These are phyloP conservation scores for Dactylellina drechsleri DNA, from an alignment of 2,329 filamentous ascomycete species.

Conservation along the genomic window DNA sequence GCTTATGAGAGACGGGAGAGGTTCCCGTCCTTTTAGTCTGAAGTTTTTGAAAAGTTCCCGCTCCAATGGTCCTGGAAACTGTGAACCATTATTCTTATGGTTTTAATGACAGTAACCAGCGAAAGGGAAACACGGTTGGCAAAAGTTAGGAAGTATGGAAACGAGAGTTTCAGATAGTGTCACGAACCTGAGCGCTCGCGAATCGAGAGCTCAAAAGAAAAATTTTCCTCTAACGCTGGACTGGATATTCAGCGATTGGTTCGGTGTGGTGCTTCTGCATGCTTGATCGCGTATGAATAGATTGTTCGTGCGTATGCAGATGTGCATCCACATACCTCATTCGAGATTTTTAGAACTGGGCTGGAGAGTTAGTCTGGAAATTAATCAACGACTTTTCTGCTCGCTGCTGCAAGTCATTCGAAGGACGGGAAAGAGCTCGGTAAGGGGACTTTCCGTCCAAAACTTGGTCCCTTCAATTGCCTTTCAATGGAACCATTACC, in stretches of 20 bases:
- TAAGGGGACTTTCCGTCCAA: not conserved
- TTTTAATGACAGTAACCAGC: no score
- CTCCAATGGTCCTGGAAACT: conserved; percentile 13
- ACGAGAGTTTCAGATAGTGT: conserved; percentile 42
- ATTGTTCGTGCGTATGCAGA: conserved; percentile 19
- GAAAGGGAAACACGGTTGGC: conserved; percentile 13
- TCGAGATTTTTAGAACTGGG: not conserved
- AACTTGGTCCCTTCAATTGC: no score
- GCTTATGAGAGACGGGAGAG: conserved; percentile 35
- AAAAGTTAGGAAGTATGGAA: conserved; percentile 29
- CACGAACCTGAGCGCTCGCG: conserved; percentile 24
- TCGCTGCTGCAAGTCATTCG: conserved; percentile 18
- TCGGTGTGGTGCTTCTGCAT: conserved; percentile 31
- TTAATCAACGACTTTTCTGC: not conserved
- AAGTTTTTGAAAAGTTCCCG: conserved; percentile 15
- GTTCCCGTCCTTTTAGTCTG: conserved; percentile 36
- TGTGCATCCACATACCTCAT: conserved; percentile 1
- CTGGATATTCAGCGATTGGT: conserved; percentile 36
- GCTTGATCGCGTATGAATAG: conserved; percentile 37
- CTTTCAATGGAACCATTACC: no score
- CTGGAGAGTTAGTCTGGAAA: no score
- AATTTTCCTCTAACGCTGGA: conserved; percentile 1
- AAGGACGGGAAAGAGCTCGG: conserved; percentile 10
- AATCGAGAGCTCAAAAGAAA: conserved; percentile 32
- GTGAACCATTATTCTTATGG: not conserved